Percentiles rank a stretch among this genome's conserved stretches.
Conservation (phyloP, 805 yeast genomes). For the Naumovozyma castellii region DNA sequence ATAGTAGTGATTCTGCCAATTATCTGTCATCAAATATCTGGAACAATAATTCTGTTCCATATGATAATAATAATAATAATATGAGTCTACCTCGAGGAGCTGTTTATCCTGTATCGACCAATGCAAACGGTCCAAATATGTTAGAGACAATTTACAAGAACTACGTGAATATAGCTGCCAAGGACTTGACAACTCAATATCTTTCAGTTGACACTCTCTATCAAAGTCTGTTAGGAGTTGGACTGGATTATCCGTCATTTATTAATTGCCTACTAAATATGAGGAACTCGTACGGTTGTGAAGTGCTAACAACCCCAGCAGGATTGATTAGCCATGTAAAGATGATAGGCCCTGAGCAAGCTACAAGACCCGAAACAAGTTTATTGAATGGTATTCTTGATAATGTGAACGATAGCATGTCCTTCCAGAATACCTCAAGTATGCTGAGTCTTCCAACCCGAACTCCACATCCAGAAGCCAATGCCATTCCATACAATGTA, state of each 20-base stretch:
- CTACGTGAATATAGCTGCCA: slow-evolving; percentile 7
- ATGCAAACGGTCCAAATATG: slow-evolving; percentile 1
- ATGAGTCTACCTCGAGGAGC: no score
- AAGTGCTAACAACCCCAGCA: slow-evolving; percentile 12
- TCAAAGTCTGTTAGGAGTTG: slow-evolving; percentile 12
- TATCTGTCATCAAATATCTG: slow-evolving; percentile 6
- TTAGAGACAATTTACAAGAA: slow-evolving; percentile 12
- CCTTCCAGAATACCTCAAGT: neutral
- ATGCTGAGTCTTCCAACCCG: neutral
- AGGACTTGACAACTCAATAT: slow-evolving; percentile 10
- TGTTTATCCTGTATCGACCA: no score
- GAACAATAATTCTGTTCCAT: neutral
- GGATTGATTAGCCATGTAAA: slow-evolving; percentile 22
- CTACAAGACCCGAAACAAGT: neutral
- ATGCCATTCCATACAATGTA: neutral
- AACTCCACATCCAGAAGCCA: neutral
- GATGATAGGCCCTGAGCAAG: slow-evolving; percentile 4
- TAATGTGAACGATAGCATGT: neutral
- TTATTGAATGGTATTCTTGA: neutral
- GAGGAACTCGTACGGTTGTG: slow-evolving; percentile 16
- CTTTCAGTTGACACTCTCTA: slow-evolving; percentile 19
- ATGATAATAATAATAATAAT: no score
- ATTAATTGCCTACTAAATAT: slow-evolving; percentile 15
- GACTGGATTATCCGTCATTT: slow-evolving; percentile 15
- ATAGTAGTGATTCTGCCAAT: neutral